Conservation (phyloP, 352 stramenopile species). For the Globisporangium heterothallicum region DNA sequence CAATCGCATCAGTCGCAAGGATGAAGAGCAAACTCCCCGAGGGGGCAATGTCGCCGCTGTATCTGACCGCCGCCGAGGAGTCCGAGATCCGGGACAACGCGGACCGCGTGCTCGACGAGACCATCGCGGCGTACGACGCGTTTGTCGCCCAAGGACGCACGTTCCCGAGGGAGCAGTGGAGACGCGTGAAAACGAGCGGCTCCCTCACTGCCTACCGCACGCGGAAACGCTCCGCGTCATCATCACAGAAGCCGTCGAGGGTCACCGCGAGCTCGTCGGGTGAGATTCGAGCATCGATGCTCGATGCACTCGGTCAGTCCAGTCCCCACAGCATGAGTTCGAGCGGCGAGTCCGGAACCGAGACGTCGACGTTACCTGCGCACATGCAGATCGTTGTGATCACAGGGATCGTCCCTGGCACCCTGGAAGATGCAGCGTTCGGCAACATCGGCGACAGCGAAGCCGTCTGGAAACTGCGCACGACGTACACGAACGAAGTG, state of each 20-base stretch:
- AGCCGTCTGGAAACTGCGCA: slow-evolving; percentile 23
- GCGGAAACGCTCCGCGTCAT: slow-evolving; percentile 28
- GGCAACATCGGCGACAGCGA: slow-evolving; percentile 26
- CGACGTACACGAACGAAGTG: slow-evolving; percentile 29
- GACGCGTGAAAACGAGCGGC: slow-evolving; percentile 26
- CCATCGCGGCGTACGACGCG: slow-evolving; percentile 16
- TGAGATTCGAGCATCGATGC: too few species aligned
- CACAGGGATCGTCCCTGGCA: slow-evolving; percentile 27
- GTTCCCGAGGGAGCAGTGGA: slow-evolving; percentile 3
- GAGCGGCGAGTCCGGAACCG: neutral
- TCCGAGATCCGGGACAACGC: slow-evolving; percentile 22
- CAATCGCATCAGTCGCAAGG: too few species aligned
- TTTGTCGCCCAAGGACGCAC: slow-evolving; percentile 22
- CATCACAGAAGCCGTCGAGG: slow-evolving; percentile 3
- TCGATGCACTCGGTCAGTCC: too few species aligned
- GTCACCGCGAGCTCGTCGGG: too few species aligned
- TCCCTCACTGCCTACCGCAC: slow-evolving; percentile 23
- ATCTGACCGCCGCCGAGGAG: slow-evolving; percentile 14
- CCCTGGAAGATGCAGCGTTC: slow-evolving; percentile 27
- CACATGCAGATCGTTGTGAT: slow-evolving; percentile 17
- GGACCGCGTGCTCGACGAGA: neutral
- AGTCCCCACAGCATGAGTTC: too few species aligned
- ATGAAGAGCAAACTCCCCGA: slow-evolving; percentile 9
- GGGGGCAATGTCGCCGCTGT: slow-evolving; percentile 20
- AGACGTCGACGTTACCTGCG: neutral